A percentile compares a stretch with the other conserved stretches of the same genome.
Evolutionary conservation across 805 yeast species (phyloP).

Genomic region (Saturnispora sanitii): DNA sequence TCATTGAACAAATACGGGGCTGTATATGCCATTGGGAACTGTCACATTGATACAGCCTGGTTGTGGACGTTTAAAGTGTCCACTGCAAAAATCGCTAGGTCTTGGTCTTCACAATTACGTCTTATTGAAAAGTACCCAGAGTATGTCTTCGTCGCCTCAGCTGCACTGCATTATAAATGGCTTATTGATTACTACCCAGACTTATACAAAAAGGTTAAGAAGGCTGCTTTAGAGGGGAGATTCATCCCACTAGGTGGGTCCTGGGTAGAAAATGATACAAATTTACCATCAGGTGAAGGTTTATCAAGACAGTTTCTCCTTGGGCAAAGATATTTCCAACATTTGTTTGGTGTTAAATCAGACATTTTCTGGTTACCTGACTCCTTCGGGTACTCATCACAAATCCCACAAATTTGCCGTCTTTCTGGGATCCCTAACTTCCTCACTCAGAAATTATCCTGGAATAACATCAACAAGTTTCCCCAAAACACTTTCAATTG

Average conservation of each 20-base stretch:
- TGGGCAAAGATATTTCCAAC: conserved; percentile 79
- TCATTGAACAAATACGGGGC: conserved; percentile 33
- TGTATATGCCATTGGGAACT: conserved; percentile 84
- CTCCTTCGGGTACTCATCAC: conserved; percentile 93
- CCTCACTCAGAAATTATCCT: conserved; percentile 85
- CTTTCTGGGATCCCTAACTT: conserved; percentile 78
- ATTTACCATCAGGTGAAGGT: conserved; percentile 91
- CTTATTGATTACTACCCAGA: conserved; percentile 78
- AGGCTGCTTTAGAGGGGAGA: conserved; percentile 58
- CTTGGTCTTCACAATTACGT: conserved; percentile 90
- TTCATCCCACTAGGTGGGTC: conserved; percentile 93
- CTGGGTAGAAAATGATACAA: conserved; percentile 97
- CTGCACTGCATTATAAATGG: conserved; percentile 95
- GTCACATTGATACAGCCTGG: conserved; percentile 98
- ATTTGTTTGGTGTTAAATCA: conserved; percentile 68
- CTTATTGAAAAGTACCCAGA: conserved; percentile 85
- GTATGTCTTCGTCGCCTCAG: conserved; percentile 88
- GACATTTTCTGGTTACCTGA: conserved; percentile 92
- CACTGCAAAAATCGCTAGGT: conserved; percentile 80
- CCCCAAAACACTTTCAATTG: conserved; percentile 90
- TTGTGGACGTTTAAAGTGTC: conserved; percentile 99
- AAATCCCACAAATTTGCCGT: conserved; percentile 87
- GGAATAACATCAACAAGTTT: conserved; percentile 91
- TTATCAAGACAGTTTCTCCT: conserved; percentile 77
- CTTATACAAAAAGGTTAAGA: conserved; percentile 51